Percentiles rank a stretch among this genome's conserved stretches.
phyloP scores from a whole-genome alignment of 2,329 filamentous ascomycete species.

The Penicillium sp. region DNA sequence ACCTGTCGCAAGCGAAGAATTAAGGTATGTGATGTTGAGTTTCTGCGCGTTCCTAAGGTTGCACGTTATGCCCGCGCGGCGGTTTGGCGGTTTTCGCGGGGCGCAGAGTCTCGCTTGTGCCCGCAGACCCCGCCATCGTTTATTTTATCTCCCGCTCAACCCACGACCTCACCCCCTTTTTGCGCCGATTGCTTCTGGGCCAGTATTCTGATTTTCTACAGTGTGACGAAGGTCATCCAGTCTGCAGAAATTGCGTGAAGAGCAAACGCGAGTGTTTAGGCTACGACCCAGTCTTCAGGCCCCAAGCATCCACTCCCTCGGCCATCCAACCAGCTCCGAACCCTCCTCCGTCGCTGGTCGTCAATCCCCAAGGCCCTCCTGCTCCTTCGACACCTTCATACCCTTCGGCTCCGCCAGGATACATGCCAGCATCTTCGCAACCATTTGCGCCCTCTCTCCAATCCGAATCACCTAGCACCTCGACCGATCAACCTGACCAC shows the following conservation, averaged over 20 bases:
- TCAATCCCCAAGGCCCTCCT: constrained; percentile 44
- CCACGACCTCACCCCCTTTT: constrained; percentile 21
- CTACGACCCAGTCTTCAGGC: constrained; percentile 73
- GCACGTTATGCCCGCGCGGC: no score
- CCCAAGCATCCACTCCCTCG: constrained; percentile 67
- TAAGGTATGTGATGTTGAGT: constrained; percentile 61
- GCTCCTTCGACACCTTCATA: constrained; percentile 33
- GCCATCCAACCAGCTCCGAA: constrained; percentile 66
- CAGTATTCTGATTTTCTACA: constrained; percentile 44
- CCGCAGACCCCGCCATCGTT: constrained; percentile 33
- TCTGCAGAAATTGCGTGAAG: constrained; percentile 74
- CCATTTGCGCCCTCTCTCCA: constrained; percentile 44
- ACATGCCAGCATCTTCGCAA: constrained; percentile 44
- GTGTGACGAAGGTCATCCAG: constrained; percentile 96
- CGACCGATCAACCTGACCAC: constrained; percentile 60
- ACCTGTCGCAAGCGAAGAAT: constrained; percentile 70
- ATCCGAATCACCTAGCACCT: constrained; percentile 42
- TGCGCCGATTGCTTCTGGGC: constrained; percentile 21
- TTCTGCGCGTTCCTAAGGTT: constrained; percentile 18
- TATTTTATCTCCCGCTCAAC: constrained; percentile 26
- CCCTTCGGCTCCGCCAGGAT: constrained; percentile 44
- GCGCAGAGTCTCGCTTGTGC: constrained; percentile 31
- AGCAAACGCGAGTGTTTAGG: constrained; percentile 70
- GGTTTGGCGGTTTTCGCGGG: constrained; percentile 23
- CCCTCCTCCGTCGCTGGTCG: constrained; percentile 46